Percentiles rank a stretch among this genome's conserved stretches.
Conservation (phyloP, 1,284 basidiomycete genomes). For the Sanghuangporus weigelae region DNA sequence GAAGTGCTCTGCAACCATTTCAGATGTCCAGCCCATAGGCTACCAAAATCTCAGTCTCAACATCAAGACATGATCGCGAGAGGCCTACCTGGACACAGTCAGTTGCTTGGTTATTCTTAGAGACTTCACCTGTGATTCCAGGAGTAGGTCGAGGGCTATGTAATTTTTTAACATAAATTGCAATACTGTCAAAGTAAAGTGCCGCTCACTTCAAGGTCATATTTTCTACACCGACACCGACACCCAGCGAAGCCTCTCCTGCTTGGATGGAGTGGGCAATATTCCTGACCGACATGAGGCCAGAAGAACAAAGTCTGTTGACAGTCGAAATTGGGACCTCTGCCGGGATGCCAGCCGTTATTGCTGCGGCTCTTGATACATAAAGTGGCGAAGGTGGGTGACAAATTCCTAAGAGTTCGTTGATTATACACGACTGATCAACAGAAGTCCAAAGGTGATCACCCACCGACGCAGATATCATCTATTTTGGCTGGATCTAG, state of each 20-base stretch:
- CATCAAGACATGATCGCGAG: background rate
- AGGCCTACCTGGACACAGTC: conserved; percentile 4
- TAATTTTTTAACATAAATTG: conserved; percentile 2
- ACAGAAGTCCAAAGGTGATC: background rate
- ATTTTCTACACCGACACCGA: conserved; percentile 80
- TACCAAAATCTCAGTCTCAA: conserved; percentile 20
- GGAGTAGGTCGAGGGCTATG: conserved; percentile 73
- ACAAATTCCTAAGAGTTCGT: conserved; percentile 58
- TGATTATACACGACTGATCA: background rate
- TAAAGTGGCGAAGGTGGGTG: conserved; percentile 82
- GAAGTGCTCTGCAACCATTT: conserved; percentile 74
- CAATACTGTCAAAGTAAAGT: conserved; percentile 2
- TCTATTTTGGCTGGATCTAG: conserved; percentile 60
- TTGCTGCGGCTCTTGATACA: conserved; percentile 70
- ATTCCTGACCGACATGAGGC: conserved; percentile 78
- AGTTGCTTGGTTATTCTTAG: conserved; percentile 49
- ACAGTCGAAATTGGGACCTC: conserved; percentile 74
- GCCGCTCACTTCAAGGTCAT: conserved; percentile 72
- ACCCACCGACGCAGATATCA: conserved; percentile 75
- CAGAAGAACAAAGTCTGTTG: conserved; percentile 81
- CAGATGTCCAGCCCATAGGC: conserved; percentile 87
- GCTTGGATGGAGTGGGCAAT: conserved; percentile 75
- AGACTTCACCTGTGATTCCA: conserved; percentile 56
- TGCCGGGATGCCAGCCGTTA: conserved; percentile 78
- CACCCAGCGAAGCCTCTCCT: conserved; percentile 65